Evolutionary conservation across 208 protist genomes (phyloP), one percentile per base, ranked within the genome.

Genomic region (Crithidia sp.): DNA sequence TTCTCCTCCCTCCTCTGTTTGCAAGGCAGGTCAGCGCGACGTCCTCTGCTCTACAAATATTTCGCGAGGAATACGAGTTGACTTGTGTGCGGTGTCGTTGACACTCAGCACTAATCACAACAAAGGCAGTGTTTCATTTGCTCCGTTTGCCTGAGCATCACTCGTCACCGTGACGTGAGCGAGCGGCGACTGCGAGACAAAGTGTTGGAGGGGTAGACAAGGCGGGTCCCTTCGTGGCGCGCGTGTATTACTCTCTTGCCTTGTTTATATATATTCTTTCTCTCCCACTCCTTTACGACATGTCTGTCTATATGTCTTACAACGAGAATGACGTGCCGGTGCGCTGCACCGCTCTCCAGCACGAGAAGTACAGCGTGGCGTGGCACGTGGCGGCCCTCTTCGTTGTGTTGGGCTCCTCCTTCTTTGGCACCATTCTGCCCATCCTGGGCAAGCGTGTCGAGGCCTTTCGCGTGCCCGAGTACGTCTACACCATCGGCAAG

Each of bases 401-500:
- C 28, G 45, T 67, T 2, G 64, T 85, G 0, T 68, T 82, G 6
- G 39, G 19, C 0, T 52, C 61, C 44, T 87, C 88, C 5, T 49
- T 86, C 8, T 0, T 85, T 0, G 88, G 88, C 6, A 82, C 70
- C 8, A 14, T 82, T 14, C 67, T 92, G 9, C 88, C 88, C 14
- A 68, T 92, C 50, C 56, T 81, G 10, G 79, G 84, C 44, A 88
- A 82, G 76, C 82, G 79, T 13, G 63, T 77, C 3, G 55, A 79
- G 7, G 36, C 45, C 3, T 74, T 90, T 19, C 76, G 64, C 10
- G 10, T 85, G 28, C 72, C 71, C 2, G 71, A 77, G 5, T 93
- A 84, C 60, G 68, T 72, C 39, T 84, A 86, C 65, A 69, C 82
- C 2, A 44, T 90, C 17, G 82, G 83, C 45, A 93, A 93, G 76